These are phyloP conservation scores for Dactylellina haptotyla DNA, from an alignment of 2,329 filamentous ascomycete species.

Conservation along the genomic window DNA sequence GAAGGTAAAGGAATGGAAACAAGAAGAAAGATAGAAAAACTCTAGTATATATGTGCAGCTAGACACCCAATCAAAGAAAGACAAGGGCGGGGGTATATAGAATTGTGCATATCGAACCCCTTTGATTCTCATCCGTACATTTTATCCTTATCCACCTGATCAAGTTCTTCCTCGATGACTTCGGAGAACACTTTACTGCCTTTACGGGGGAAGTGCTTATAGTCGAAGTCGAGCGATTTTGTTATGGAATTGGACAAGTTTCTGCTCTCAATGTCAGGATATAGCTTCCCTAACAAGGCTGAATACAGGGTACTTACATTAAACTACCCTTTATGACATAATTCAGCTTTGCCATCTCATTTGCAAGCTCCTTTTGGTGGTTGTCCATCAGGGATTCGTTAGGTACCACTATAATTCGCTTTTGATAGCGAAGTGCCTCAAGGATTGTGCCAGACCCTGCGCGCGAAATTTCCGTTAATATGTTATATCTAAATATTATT, in stretches of 20 bases:
- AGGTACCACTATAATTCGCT: conserved; percentile 87
- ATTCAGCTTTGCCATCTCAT: conserved; percentile 76
- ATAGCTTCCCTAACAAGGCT: background rate
- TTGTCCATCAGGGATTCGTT: conserved; percentile 85
- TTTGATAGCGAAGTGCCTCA: conserved; percentile 77
- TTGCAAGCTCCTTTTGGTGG: conserved; percentile 87
- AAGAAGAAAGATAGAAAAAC: too few relatives aligned
- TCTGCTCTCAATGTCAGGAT: conserved; percentile 17
- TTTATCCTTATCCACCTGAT: conserved; percentile 51
- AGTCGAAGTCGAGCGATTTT: conserved; percentile 38
- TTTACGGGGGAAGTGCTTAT: conserved; percentile 55
- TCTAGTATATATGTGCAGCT: background rate
- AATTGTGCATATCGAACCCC: background rate
- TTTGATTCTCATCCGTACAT: conserved; percentile 41
- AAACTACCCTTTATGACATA: conserved; percentile 79
- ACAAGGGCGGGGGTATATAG: background rate
- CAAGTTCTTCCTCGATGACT: conserved; percentile 61
- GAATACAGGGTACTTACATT: conserved; percentile 65
- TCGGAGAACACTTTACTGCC: conserved; percentile 61
- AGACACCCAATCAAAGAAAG: background rate
- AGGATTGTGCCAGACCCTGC: conserved; percentile 89
- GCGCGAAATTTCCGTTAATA: background rate
- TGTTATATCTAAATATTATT: background rate
- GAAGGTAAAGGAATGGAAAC: background rate
- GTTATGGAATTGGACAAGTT: conserved; percentile 51